These are phyloP conservation scores for Deinandra increscens DNA, from an alignment of 129 eudicot genomes.

Conservation along the genomic window DNA sequence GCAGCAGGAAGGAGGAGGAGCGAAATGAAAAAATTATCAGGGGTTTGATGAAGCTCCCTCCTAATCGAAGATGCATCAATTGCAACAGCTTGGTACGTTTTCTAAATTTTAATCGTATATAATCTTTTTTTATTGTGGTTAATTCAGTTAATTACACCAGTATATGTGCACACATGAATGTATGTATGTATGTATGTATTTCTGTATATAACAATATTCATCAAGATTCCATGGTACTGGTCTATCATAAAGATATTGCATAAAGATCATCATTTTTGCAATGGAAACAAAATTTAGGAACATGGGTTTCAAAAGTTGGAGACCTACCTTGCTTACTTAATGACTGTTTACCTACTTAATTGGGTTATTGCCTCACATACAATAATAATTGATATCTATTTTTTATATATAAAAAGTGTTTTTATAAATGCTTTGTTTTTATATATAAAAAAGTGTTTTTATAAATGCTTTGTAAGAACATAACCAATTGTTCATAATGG, in stretches of 20 bases:
- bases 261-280: neutral
- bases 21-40: constrained; percentile 83
- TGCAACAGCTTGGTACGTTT: constrained; percentile 79
- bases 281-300: constrained; percentile 3
- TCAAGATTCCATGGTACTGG: neutral
- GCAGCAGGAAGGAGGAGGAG: constrained; percentile 76
- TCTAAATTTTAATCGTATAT: neutral
- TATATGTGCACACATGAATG: neutral
- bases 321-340: constrained; percentile 24
- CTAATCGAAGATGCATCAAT: constrained; percentile 92
- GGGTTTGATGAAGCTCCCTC: constrained; percentile 92
- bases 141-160: neutral
- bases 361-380: neutral
- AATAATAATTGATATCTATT: neutral
- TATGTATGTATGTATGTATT: neutral
- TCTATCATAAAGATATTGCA: neutral
- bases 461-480: neutral
- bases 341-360: neutral
- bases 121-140: neutral
- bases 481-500: no score
- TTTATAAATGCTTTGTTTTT: no score
- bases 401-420: neutral
- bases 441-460: no score
- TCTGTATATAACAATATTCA: neutral
- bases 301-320: constrained; percentile 20